Evolutionary conservation across 2,329 filamentous ascomycete species (phyloP), one percentile per base, ranked within the genome.

Genomic region (Pyricularia grisea): DNA sequence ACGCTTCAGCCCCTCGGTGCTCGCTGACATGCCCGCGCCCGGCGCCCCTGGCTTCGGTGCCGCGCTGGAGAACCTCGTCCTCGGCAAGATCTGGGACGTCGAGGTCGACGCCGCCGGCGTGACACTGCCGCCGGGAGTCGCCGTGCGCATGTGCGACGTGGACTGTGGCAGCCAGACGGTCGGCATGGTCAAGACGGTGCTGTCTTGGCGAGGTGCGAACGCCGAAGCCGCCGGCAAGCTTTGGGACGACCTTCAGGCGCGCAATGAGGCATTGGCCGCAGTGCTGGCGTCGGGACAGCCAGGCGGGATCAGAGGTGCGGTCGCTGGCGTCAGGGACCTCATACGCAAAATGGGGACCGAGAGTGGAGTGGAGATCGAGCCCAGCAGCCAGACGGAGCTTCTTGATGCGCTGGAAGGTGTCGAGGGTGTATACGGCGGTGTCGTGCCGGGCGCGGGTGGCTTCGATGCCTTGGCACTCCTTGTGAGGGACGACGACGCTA

Each of bases 151-250:
- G 90, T 97, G 93, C 76, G 95, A 99, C 76, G 95, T 99, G 7
- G 92, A 96, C 77, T 97, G 94, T 76, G 95, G 95, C 36, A 94
- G 90, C 66, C 88, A 97, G 81, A 98, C 94, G 9, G 94, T 97
- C 0, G 87, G 93, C 17, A 98, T 99, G 95, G 95, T 97, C 55
- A 97, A 94, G 81, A 87, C 92, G 76, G 92, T 99, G 17, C 84
- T 98, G 3, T 85, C 86, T 36, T 99, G 95, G 95, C 84, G 91
- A 67, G 86, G 87, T 67, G 79, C 85, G 66, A 87, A 92, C 25
- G 80, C 83, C 0, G 83, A 84, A 2, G 86, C 84, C n/a, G 89
- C 93, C 1, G 86, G 87, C 71, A 75, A 78, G 71, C 82, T 97
- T 23, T 98, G 94, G 93, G 84, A 85, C 65, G 82, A 86, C 1